Base-by-base conservation (phyloP, 768 basidiomycete genomes). In the Sporobolomyces pararoseus region DNA sequence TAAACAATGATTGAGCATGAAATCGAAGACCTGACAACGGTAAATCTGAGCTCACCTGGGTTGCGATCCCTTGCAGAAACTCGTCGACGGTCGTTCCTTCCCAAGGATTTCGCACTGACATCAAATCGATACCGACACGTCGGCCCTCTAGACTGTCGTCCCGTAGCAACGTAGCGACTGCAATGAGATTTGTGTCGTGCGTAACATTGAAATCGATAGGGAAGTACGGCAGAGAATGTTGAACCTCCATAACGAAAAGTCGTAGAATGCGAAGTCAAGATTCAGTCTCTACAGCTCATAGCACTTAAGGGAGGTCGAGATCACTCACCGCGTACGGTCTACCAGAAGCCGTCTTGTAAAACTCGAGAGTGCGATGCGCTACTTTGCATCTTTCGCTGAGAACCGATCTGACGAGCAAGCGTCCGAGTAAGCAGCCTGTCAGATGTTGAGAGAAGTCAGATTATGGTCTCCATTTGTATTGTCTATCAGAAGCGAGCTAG, bases 181-280 rank as follows among this genome's bases (percentile, higher is more conserved):
- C 57, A 35, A 74, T 64, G 19, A 62, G 39, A 46, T 65, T 44
- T 25, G 66, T 57, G 54, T 73, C 71, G 47, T 73, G 71, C 52
- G 71, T 68, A 44, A 63, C 54, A 55, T 71, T 74, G 59, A 21
- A 71, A 60, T 74, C 73, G 60, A 74, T 2, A 1, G 12, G 29
- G 14, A 52, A 39, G 19, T 16, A 12, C 13, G 23, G 4, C 29
- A 31, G 13, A 7, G 47, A 2, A 17, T 3, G 52, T 17, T n/a
- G 34, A n/a, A 32, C 17, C 19, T 25, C n/a, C n/a, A n/a, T n/a
- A n/a, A 27, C 32, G 64, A 27, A 17, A 9, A 17, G 39, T 9
- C 39, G 39, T 42, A 17, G 46, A 47, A 6, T 23, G 13, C 6
- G 21, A 42, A 42, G 21, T 47, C 14, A 47, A 47, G 23, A 47